Conservation (phyloP, 2,329 filamentous ascomycete genomes). For the Sarocladium strictum region DNA sequence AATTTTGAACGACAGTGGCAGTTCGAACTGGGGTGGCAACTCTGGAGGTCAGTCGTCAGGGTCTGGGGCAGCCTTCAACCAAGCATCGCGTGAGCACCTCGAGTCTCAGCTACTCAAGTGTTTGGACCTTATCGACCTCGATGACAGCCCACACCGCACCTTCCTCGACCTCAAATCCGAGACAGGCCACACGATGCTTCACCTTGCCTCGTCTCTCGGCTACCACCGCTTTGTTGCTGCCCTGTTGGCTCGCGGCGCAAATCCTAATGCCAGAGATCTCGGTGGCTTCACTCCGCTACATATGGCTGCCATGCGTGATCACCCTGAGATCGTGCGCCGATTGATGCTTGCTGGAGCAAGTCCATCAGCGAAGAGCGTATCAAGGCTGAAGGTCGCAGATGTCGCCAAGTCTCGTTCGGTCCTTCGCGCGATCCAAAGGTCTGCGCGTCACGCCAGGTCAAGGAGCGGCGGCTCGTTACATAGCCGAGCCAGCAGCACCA, state of each 20-base stretch:
- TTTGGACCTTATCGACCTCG: slow-evolving; percentile 72
- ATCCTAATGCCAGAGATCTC: slow-evolving; percentile 67
- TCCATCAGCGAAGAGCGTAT: slow-evolving; percentile 61
- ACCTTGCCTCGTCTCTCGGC: slow-evolving; percentile 70
- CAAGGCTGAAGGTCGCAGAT: slow-evolving; percentile 66
- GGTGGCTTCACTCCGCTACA: slow-evolving; percentile 80
- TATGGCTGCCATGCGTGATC: slow-evolving; percentile 70
- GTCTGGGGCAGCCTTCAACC: slow-evolving; percentile 38
- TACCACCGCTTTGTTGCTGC: slow-evolving; percentile 71
- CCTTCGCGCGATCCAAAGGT: slow-evolving; percentile 55
- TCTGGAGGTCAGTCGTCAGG: slow-evolving; percentile 34
- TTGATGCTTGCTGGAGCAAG: slow-evolving; percentile 70
- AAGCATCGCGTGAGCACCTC: slow-evolving; percentile 43
- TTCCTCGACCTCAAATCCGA: slow-evolving; percentile 58
- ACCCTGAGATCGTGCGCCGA: slow-evolving; percentile 68
- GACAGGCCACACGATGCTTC: slow-evolving; percentile 75
- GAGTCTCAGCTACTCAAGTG: slow-evolving; percentile 66
- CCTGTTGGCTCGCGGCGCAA: slow-evolving; percentile 70
- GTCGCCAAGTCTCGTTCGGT: slow-evolving; percentile 61
- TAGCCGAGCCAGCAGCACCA: slow-evolving; percentile 60
- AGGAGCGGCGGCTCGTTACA: slow-evolving; percentile 57
- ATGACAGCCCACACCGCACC: slow-evolving; percentile 63
- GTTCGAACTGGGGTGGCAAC: slow-evolving; percentile 39
- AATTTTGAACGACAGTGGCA: slow-evolving; percentile 45
- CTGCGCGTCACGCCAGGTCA: slow-evolving; percentile 57